These are phyloP conservation scores for Candida chauliodis DNA, from an alignment of 805 yeast species.

Conservation along the genomic window DNA sequence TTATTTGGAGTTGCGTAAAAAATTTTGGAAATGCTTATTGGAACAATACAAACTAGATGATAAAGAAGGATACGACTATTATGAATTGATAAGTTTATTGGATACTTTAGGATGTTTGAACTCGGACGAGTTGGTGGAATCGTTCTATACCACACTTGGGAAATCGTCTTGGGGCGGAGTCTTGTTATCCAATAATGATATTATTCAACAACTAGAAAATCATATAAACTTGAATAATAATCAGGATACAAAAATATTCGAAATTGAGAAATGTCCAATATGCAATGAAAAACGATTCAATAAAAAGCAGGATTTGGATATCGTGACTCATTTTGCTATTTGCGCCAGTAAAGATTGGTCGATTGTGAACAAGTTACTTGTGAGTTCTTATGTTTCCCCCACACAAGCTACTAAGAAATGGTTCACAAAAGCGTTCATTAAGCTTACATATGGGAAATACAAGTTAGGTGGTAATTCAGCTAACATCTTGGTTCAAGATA, in stretches of 20 bases:
- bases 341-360: constrained; percentile 81
- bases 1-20: constrained; percentile 58
- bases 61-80: constrained; percentile 38
- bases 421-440: constrained; percentile 80
- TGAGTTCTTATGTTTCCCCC: constrained; percentile 71
- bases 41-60: constrained; percentile 49
- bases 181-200: constrained; percentile 40
- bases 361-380: constrained; percentile 57
- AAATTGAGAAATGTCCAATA: constrained; percentile 72
- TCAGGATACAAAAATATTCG: constrained; percentile 45
- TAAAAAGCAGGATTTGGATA: constrained; percentile 56
- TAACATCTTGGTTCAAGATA: constrained; percentile 88
- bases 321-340: constrained; percentile 82
- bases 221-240: constrained; percentile 22
- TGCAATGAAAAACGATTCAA: constrained; percentile 62
- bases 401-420: constrained; percentile 82
- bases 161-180: constrained; percentile 56
- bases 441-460: constrained; percentile 84
- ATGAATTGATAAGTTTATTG: constrained; percentile 62
- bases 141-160: constrained; percentile 46
- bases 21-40: constrained; percentile 66
- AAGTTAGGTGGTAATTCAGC: constrained; percentile 88
- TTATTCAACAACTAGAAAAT: constrained; percentile 45
- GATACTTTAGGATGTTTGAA: constrained; percentile 56
- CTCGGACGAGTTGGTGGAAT: constrained; percentile 51